These are phyloP conservation scores for Colletotrichum sansevieriae DNA, from an alignment of 2,329 filamentous ascomycete species.

Conservation along the genomic window DNA sequence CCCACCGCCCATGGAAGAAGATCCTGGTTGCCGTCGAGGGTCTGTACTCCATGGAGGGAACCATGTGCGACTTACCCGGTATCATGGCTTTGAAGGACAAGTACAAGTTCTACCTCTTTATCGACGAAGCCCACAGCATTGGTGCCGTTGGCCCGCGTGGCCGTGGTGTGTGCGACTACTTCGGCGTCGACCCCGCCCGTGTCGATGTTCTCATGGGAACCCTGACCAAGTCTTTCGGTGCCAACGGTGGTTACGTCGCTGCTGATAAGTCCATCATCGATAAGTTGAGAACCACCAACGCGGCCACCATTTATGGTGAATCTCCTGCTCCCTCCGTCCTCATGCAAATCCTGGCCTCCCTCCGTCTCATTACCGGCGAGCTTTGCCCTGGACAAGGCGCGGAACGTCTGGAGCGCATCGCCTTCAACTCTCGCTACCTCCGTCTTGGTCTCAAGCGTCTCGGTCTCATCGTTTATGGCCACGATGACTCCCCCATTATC, in stretches of 20 bases:
- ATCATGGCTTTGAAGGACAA: slow-evolving; percentile 88
- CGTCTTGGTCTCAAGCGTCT: slow-evolving; percentile 96
- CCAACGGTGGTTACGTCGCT: slow-evolving; percentile 95
- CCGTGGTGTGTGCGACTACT: slow-evolving; percentile 97
- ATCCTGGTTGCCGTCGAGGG: slow-evolving; percentile 97
- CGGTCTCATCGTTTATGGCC: slow-evolving; percentile 95
- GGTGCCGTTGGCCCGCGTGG: slow-evolving; percentile 91
- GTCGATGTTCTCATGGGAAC: slow-evolving; percentile 99
- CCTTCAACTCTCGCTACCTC: slow-evolving; percentile 99
- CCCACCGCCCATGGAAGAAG: slow-evolving; percentile 99
- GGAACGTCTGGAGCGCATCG: slow-evolving; percentile 93
- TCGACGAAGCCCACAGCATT: slow-evolving; percentile 97
- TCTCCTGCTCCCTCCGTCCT: slow-evolving; percentile 89
- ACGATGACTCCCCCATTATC: slow-evolving; percentile 98
- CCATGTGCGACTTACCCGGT: slow-evolving; percentile 97
- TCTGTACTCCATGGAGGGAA: slow-evolving; percentile 99
- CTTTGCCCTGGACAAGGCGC: slow-evolving; percentile 91
- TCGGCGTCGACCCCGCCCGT: slow-evolving; percentile 86
- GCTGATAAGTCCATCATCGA: slow-evolving; percentile 92
- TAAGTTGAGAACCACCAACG: slow-evolving; percentile 88
- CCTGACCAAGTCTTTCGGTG: slow-evolving; percentile 97
- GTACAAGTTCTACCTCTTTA: slow-evolving; percentile 97
- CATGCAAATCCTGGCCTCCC: slow-evolving; percentile 88
- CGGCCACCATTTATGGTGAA: slow-evolving; percentile 88
- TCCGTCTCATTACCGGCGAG: slow-evolving; percentile 91